Conservation (phyloP, 192 early-diverging fungal species). For the Coemansia sp. region DNA sequence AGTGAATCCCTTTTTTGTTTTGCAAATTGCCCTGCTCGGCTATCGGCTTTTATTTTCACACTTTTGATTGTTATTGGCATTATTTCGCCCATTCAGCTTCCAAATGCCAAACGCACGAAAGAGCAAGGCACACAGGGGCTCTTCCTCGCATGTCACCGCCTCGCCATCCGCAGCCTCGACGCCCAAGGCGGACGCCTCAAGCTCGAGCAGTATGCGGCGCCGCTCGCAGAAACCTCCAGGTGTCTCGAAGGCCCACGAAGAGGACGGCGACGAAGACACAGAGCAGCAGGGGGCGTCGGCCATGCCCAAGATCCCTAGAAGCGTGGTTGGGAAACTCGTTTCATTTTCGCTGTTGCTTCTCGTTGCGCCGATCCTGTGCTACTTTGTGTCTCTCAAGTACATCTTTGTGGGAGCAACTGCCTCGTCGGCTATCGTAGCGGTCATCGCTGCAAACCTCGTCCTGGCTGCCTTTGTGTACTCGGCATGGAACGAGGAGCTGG, state of each 20-base stretch:
- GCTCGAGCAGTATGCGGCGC: not conserved
- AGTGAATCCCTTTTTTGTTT: not conserved
- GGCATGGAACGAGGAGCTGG: conserved; percentile 38
- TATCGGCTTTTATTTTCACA: too few relatives aligned
- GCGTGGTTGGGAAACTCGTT: conserved; percentile 37
- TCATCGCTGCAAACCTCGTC: conserved; percentile 41
- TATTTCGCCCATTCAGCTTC: too few relatives aligned
- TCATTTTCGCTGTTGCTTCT: conserved; percentile 43
- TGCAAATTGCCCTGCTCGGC: too few relatives aligned
- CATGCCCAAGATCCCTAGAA: conserved; percentile 21
- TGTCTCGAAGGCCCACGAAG: not conserved
- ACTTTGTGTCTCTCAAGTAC: conserved; percentile 42
- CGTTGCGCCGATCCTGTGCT: conserved; percentile 34
- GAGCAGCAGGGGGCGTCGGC: not conserved
- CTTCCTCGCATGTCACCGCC: too few relatives aligned
- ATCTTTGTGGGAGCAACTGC: conserved; percentile 45
- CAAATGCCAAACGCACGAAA: conserved; percentile 7
- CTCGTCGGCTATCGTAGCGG: conserved; percentile 42
- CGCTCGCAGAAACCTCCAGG: not conserved
- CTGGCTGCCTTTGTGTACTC: conserved; percentile 42
- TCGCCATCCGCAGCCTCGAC: not conserved
- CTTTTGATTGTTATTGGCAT: too few relatives aligned
- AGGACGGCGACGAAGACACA: not conserved
- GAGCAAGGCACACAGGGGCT: conserved; percentile 1
- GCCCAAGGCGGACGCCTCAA: not conserved